phyloP scores from a whole-genome alignment of 1,139 yeast genomes.

The Blastobotrys petasosporus region DNA sequence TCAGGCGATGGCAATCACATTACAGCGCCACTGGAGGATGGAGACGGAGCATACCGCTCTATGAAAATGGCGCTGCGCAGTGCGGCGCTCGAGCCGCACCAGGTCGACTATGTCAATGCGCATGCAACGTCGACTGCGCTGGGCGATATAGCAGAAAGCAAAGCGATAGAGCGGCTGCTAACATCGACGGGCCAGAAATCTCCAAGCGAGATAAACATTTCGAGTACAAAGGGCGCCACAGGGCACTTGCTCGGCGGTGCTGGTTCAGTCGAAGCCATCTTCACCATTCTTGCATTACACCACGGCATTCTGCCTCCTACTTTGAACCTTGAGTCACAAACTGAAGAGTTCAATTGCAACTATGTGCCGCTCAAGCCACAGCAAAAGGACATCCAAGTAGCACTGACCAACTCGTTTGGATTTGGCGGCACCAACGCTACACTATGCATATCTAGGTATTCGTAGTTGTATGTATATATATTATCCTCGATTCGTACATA shows the following conservation, averaged over 20 bases:
- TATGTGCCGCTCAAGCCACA: conserved; percentile 51
- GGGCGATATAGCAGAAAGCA: conserved; percentile 86
- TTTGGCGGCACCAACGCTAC: conserved; percentile 96
- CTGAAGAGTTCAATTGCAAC: conserved; percentile 47
- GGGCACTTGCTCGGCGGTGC: conserved; percentile 97
- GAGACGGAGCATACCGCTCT: conserved; percentile 78
- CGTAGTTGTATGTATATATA: not conserved
- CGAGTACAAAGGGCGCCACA: conserved; percentile 85
- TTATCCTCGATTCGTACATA: not conserved
- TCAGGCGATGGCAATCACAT: conserved; percentile 92
- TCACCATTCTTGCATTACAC: conserved; percentile 62
- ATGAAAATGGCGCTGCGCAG: conserved; percentile 68
- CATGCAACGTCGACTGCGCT: conserved; percentile 92
- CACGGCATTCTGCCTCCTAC: conserved; percentile 70
- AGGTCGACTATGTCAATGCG: conserved; percentile 79
- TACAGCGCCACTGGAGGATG: conserved; percentile 81
- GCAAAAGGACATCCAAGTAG: conserved; percentile 43
- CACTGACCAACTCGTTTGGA: conserved; percentile 87
- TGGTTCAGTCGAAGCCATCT: conserved; percentile 87
- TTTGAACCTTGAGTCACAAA: conserved; percentile 50
- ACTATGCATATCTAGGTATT: not conserved
- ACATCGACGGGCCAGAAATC: conserved; percentile 26
- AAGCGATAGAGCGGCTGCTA: conserved; percentile 54
- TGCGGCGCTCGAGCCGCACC: conserved; percentile 40
- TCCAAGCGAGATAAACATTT: conserved; percentile 39